Conservation (phyloP, 805 yeast species). For the Saccharomycopsis babjevae region DNA sequence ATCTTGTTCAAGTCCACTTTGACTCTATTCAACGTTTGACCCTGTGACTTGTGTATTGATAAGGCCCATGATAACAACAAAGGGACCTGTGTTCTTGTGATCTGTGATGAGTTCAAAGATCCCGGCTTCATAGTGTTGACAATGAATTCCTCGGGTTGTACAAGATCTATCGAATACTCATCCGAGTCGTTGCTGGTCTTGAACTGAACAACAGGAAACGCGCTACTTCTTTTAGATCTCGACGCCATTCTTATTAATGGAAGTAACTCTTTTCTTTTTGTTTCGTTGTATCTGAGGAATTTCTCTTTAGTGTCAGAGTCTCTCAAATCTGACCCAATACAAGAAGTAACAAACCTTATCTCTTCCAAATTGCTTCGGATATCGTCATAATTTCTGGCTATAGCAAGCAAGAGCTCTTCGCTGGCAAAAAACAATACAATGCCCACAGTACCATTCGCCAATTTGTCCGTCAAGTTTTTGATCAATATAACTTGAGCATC, state of each 20-base stretch:
- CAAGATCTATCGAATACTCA: slow-evolving; percentile 23
- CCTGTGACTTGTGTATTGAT: slow-evolving; percentile 79
- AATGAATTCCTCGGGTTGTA: slow-evolving; percentile 31
- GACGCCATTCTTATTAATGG: slow-evolving; percentile 1
- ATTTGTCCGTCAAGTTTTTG: slow-evolving; percentile 61
- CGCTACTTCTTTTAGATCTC: slow-evolving; percentile 32
- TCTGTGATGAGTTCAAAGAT: slow-evolving; percentile 71
- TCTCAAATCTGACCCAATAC: slow-evolving; percentile 21
- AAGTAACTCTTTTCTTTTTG: not conserved
- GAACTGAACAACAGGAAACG: slow-evolving; percentile 72
- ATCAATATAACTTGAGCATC: slow-evolving; percentile 94
- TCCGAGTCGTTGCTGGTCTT: slow-evolving; percentile 57
- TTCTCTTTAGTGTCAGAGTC: not conserved
- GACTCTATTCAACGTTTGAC: slow-evolving; percentile 66
- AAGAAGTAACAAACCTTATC: slow-evolving; percentile 27
- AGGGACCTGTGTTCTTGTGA: slow-evolving; percentile 62
- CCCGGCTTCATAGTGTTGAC: slow-evolving; percentile 63
- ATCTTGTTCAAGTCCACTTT: slow-evolving; percentile 56
- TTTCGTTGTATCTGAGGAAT: not conserved
- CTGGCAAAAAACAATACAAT: slow-evolving; percentile 39
- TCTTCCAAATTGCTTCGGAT: slow-evolving; percentile 19
- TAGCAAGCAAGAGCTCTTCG: slow-evolving; percentile 19
- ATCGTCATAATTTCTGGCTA: slow-evolving; percentile 21
- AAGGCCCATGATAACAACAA: slow-evolving; percentile 71
- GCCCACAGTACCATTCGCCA: slow-evolving; percentile 92